Base-by-base conservation (phyloP, 129 eudicot genomes). In the Flaveria ramosissima region DNA sequence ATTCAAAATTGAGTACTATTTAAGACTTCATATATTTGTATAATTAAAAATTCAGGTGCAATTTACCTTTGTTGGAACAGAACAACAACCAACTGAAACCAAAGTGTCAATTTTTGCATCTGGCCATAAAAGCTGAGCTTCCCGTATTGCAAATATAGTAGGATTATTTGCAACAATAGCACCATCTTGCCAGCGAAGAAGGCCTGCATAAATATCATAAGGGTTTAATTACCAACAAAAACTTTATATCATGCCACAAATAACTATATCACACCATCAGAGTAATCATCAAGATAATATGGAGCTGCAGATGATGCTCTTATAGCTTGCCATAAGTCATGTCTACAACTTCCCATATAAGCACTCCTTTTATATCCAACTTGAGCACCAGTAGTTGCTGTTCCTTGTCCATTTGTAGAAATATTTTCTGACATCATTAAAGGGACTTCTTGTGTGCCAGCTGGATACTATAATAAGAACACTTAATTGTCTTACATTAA, bases 221-320 rank as follows among this genome's bases (percentile, higher is more conserved):
- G 51, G 16, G 20, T 59, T 78, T 26, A 7, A 64, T 63, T 17
- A 48, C 80, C 10, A 48, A 65, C 23, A 65, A 26, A 20, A 61
- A 16, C 41, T 36, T 61, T 23, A 61, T 24, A 27, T n/a, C 19
- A 51, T 68, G 68, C 46, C 56, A 23, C 36, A 71, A 11, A 48
- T 16, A 66, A 48, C 36, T 41, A 51, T 64, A 62, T 48, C 11
- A 19, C 78, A 92, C 99, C 99, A 85, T 95, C 95, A 52, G 99
- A 89, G 83, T 77, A 95, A 92, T 95, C 99, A 89, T 95, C 99
- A 56, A 95, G 91, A 86, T 95, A 95, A 79, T 95, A 95, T 8
- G 99, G 99, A 74, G 99, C 99, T 0, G 99, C 99, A 61, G 99
- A 95, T 72, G 99, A 95, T 57, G 99, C 99, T 84, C 99, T 83